Conservation (phyloP, 225 moss, liverwort and hornwort genomes). For the Rhytidiadelphus loreus region DNA sequence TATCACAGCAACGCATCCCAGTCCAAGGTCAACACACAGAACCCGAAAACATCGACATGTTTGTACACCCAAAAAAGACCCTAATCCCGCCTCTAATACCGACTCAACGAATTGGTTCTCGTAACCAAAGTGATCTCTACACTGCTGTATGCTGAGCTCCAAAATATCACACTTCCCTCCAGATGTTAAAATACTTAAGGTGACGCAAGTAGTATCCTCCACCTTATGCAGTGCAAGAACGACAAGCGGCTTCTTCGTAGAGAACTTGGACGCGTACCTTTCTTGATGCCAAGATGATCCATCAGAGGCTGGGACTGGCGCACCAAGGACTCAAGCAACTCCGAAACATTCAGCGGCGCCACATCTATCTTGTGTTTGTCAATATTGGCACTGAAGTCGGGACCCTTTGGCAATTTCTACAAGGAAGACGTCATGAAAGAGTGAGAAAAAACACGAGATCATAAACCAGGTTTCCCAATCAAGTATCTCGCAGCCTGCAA, state of each 20-base stretch:
- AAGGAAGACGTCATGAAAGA: neutral
- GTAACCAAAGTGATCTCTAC: neutral
- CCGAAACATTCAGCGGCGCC: slow-evolving; percentile 63
- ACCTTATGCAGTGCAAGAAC: neutral
- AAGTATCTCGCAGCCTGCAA: neutral
- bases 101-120: neutral
- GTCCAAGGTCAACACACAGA: neutral
- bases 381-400: neutral
- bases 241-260: neutral
- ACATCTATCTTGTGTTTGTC: slow-evolving; percentile 32
- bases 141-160: neutral
- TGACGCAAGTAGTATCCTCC: neutral
- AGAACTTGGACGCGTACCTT: slow-evolving; percentile 30
- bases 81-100: neutral
- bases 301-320: slow-evolving; percentile 76
- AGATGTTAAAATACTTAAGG: neutral
- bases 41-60: neutral
- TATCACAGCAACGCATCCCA: neutral
- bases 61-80: neutral
- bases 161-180: neutral
- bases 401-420: slow-evolving; percentile 33
- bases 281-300: slow-evolving; percentile 71
- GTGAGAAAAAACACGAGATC: neutral
- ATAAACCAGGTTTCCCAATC: neutral
- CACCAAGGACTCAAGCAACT: slow-evolving; percentile 71